Evolutionary conservation across 192 early-diverging fungal species (phyloP), one percentile per base, ranked within the genome.

Genomic region (Mortierella antarctica): DNA sequence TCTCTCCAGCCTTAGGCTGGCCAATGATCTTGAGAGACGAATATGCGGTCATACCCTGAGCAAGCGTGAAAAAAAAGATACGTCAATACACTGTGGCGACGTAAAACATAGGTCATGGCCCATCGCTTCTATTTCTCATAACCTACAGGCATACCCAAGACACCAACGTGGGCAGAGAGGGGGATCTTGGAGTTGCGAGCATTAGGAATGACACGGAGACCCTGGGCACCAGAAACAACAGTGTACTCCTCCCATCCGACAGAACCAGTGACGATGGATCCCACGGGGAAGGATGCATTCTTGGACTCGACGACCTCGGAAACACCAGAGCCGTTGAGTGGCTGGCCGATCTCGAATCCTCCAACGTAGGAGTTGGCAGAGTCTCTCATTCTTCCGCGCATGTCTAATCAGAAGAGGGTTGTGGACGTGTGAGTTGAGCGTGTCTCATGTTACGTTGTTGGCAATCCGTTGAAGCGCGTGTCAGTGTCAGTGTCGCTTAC

Each of bases 1-100:
- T 98, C 69, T 98, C 95, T n/a, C 95, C 95, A 14, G 81, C 73
- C 82, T 94, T 93, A 65, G 94, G 91, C 67, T 94, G 76, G n/a
- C 91, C 94, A 23, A 95, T 74, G 23, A 66, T 74, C 79, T 83
- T 59, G 68, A 82, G 49, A 51, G 58, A 47, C 39, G 80, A 44
- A 74, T 71, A 52, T 83, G 74, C 71, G 17, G 88, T 92, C 62
- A 84, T 74, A 46, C 86, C 83, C 53, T 75, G 62, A 4, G 58
- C 52, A 54, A 11, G 12, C 11, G 52, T 59, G 20, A 12, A 9
- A 70, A 65, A 17, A 84, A 45, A 42, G 31, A n/a, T 3, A 31
- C 31, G 2, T 51, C 52, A 6, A 84, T 52, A 18, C 90, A 72
- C 17, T 62, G 39, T 18, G 84, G 82, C 65, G 85, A 89, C 39